Evolutionary conservation across 73 alveolate species (phyloP), one percentile per base, ranked within the genome.

Genomic region (Paramecium octaurelia): DNA sequence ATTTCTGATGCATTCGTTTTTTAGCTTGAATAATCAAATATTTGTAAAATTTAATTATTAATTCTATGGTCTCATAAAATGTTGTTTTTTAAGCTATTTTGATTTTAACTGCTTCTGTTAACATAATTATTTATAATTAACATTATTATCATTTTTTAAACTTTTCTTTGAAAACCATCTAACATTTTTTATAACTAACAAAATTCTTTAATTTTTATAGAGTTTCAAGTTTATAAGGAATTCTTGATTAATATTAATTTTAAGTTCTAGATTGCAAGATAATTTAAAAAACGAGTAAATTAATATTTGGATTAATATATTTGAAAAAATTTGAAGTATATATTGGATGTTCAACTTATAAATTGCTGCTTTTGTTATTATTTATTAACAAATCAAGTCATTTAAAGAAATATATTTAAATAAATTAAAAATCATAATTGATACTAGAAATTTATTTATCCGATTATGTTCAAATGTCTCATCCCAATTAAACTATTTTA

Each of bases 1-100:
- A 54, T 86, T 58, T 20, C 71, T 27, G 34, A 57, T 86, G 34
- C 86, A 6, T 54, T 86, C 92, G 68, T 86, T 40, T 57, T 29
- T 29, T 36, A 14, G 85, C 83, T 54, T 54, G 23, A 54, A 27
- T 21, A 57, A 58, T 85, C 48, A 86, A 27, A 64, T 64, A 64
- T 42, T 40, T 64, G 84, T 64, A 11, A 64, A 64, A 31, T 27
- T 31, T 64, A 14, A 64, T 31, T 2, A 64, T 18, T 54, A 54
- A 18, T 54, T 54, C 31, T 54, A 54, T 40, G 48, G 48, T 40
- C 48, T 40, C 12, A 40, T 40, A 40, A 40, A 40, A 40, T 7
- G n/a, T 3, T 40, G 48, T 40, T 40, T 40, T 38, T 7, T 40
- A 40, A 40, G 1, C 8, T 2, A 58, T 20, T 20, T 58, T 58